These are phyloP conservation scores for Termitomyces sp. DNA, from an alignment of 1,284 basidiomycete species.

Conservation along the genomic window DNA sequence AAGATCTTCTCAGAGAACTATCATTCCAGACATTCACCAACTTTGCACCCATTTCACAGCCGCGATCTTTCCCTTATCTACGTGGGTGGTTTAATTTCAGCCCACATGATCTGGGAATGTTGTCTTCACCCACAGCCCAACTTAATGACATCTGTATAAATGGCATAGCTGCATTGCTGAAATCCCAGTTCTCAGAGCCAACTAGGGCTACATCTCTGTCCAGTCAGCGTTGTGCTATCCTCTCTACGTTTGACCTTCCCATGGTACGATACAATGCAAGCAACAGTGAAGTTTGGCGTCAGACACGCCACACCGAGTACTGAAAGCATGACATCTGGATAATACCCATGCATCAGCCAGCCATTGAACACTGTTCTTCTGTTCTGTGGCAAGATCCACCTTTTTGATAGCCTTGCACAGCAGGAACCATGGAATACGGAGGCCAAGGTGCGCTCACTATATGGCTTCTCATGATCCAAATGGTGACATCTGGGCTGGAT, in stretches of 20 bases:
- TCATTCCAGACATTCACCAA: neutral
- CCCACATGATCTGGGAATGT: neutral
- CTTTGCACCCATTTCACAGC: neutral
- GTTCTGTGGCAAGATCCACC: neutral
- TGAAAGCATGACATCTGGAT: conserved; percentile 24
- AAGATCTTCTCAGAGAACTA: neutral
- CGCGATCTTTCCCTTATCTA: neutral
- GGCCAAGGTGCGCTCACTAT: conserved; percentile 2
- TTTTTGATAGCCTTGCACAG: conserved; percentile 22
- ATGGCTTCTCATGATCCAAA: neutral
- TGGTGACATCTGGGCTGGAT: neutral
- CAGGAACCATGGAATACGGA: conserved; percentile 5
- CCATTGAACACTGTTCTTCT: conserved; percentile 17
- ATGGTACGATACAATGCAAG: conserved; percentile 5
- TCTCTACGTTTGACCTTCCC: conserved; percentile 18
- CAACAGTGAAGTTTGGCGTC: conserved; percentile 17
- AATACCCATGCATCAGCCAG: conserved; percentile 21
- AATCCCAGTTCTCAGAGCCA: neutral
- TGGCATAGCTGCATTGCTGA: conserved; percentile 2
- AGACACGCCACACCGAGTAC: conserved; percentile 13
- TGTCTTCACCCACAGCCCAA: neutral
- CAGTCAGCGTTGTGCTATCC: conserved; percentile 14
- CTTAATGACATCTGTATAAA: conserved; percentile 12
- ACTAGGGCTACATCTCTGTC: neutral
- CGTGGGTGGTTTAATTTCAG: neutral